phyloP scores from a whole-genome alignment of 179 eudicot species.

The Heliamphora pulchella region DNA sequence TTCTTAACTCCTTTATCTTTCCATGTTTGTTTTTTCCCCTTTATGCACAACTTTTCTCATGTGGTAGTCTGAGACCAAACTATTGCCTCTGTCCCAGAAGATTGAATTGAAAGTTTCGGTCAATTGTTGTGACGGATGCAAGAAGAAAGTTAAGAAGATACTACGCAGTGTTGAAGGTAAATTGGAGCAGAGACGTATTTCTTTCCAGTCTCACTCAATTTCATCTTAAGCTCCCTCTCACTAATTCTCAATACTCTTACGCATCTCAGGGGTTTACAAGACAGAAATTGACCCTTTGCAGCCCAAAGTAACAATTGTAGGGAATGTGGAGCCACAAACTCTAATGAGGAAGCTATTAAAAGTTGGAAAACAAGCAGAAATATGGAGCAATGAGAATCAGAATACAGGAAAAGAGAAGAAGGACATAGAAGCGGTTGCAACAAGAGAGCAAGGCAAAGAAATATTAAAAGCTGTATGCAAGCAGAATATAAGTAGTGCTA shows the following conservation, averaged over 20 bases:
- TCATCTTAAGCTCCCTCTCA: not conserved
- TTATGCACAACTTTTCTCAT: not conserved
- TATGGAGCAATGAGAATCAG: slow-evolving; percentile 9
- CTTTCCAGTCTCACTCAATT: slow-evolving; percentile 8
- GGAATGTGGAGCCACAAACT: slow-evolving; percentile 14
- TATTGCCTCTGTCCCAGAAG: slow-evolving; percentile 15
- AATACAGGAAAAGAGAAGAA: not conserved
- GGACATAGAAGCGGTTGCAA: not conserved
- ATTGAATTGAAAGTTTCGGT: slow-evolving; percentile 12
- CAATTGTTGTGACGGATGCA: slow-evolving; percentile 13
- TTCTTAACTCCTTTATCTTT: not conserved
- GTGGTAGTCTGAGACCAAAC: not conserved
- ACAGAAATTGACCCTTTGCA: slow-evolving; percentile 12
- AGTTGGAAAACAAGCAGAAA: slow-evolving; percentile 12
- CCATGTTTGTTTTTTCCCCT: not conserved
- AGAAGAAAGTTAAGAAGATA: slow-evolving; percentile 13
- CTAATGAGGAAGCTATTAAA: slow-evolving; percentile 6
- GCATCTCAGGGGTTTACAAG: slow-evolving; percentile 15
- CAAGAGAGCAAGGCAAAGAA: slow-evolving; percentile 10
- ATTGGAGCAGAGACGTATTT: not conserved
- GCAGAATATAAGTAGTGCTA: not conserved
- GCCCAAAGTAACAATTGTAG: slow-evolving; percentile 14
- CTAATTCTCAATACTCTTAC: not conserved
- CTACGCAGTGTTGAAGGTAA: slow-evolving; percentile 13
- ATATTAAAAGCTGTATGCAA: not conserved